Percentiles rank a stretch among this genome's conserved stretches.
Conservation (phyloP, 768 basidiomycete species). For the Suillus ampliporus region DNA sequence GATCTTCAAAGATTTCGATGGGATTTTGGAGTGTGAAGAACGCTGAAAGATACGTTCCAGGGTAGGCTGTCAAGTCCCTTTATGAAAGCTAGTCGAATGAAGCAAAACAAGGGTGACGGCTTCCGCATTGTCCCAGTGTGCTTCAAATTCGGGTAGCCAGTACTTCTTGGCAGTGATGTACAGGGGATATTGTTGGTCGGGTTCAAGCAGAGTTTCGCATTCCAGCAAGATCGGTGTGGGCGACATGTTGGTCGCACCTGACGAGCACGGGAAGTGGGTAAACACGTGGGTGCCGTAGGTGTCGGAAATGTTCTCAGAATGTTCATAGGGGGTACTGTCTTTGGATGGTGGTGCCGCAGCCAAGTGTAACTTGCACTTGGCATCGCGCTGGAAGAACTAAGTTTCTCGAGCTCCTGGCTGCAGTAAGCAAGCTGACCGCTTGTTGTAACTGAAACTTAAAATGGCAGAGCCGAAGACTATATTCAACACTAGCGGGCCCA, state of each 20-base stretch:
- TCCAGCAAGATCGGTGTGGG: conserved; percentile 19
- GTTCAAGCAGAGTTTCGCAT: conserved; percentile 41
- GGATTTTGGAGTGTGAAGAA: not conserved
- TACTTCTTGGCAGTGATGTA: conserved; percentile 63
- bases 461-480: not conserved
- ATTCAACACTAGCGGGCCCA: too few relatives aligned
- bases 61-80: conserved; percentile 74
- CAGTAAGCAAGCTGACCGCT: not conserved
- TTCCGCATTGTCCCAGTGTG: conserved; percentile 41
- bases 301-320: not conserved
- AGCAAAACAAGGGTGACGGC: conserved; percentile 64
- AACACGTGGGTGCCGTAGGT: conserved; percentile 1
- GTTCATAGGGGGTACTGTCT: not conserved
- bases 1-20: conserved; percentile 18
- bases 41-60: conserved; percentile 52
- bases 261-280: not conserved
- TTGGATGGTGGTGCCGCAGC: too few relatives aligned
- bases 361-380: not conserved
- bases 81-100: conserved; percentile 77
- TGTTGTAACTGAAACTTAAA: not conserved
- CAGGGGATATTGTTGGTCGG: conserved; percentile 51
- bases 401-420: not conserved
- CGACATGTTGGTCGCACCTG: not conserved
- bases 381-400: not conserved
- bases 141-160: conserved; percentile 48